A percentile compares a stretch with the other conserved stretches of the same genome.
These are phyloP conservation scores for Aspergillus unguis DNA, from an alignment of 2,329 filamentous ascomycete genomes.

Conservation along the genomic window DNA sequence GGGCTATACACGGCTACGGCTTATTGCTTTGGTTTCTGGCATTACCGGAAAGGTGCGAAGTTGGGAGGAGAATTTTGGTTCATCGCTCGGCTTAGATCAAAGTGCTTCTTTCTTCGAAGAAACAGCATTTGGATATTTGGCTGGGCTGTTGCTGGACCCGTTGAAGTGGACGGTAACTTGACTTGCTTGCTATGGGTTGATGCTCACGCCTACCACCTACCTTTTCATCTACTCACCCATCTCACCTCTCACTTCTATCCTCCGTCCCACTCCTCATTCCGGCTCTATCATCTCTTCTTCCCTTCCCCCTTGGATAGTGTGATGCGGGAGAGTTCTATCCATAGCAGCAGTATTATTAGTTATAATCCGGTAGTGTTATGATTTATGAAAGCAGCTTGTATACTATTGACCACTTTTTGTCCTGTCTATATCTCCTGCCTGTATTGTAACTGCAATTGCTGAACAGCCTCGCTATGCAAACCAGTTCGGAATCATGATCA, in stretches of 20 bases:
- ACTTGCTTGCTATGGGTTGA: conserved; percentile 8
- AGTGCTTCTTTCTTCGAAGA: background rate
- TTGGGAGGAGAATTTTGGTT: background rate
- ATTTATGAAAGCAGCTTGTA: conserved; percentile 21
- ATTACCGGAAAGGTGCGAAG: conserved; percentile 1
- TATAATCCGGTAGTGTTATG: conserved; percentile 23
- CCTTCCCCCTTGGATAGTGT: conserved; percentile 5
- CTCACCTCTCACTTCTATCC: background rate
- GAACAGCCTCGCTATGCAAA: background rate
- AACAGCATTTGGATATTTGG: background rate
- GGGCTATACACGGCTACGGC: background rate
- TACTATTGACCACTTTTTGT: conserved; percentile 9
- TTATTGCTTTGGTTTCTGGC: conserved; percentile 10
- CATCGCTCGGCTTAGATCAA: background rate
- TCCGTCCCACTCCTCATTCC: background rate
- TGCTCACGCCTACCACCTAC: background rate
- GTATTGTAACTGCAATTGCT: background rate
- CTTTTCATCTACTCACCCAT: background rate
- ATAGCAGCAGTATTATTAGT: conserved; percentile 20
- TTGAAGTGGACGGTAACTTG: background rate
- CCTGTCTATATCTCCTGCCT: conserved; percentile 2
- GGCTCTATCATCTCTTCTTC: background rate
- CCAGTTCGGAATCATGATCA: too few relatives aligned
- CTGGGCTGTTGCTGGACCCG: background rate
- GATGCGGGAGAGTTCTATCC: conserved; percentile 8